phyloP scores from a whole-genome alignment of 1,139 yeast species.

The Keqinozyma sinolaborantium region DNA sequence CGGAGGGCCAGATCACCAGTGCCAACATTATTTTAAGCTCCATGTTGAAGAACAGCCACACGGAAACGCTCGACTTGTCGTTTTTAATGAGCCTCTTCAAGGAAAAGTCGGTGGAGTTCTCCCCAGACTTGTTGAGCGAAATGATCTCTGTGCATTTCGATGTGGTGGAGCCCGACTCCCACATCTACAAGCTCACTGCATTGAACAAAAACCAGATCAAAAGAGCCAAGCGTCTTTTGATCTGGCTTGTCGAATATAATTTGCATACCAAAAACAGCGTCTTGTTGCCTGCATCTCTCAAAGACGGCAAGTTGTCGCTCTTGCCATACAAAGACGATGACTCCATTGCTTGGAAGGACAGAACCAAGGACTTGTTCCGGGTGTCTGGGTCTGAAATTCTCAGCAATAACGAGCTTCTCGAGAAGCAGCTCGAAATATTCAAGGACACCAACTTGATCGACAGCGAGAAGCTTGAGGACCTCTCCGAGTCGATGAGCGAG shows the following conservation, averaged over 20 bases:
- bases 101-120: slow-evolving; percentile 23
- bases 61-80: slow-evolving; percentile 29
- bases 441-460: slow-evolving; percentile 3
- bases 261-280: slow-evolving; percentile 22
- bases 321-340: slow-evolving; percentile 32
- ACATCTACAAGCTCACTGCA: slow-evolving; percentile 27
- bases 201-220: slow-evolving; percentile 23
- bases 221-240: slow-evolving; percentile 33
- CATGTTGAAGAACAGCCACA: slow-evolving; percentile 31
- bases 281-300: slow-evolving; percentile 13
- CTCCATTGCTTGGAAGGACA: slow-evolving; percentile 31
- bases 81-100: slow-evolving; percentile 19
- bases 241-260: slow-evolving; percentile 38
- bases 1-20: slow-evolving; percentile 29
- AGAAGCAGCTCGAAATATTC: slow-evolving; percentile 5
- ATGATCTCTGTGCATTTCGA: slow-evolving; percentile 35
- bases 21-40: slow-evolving; percentile 28
- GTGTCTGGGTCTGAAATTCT: slow-evolving; percentile 7
- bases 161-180: slow-evolving; percentile 10
- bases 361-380: slow-evolving; percentile 20
- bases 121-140: slow-evolving; percentile 22
- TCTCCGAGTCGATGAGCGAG: slow-evolving; percentile 3
- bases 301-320: slow-evolving; percentile 7
- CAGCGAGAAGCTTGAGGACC: slow-evolving; percentile 5
- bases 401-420: slow-evolving; percentile 1